phyloP scores from a whole-genome alignment of 257 asterid genomes.

The Solanum bukasovii region DNA sequence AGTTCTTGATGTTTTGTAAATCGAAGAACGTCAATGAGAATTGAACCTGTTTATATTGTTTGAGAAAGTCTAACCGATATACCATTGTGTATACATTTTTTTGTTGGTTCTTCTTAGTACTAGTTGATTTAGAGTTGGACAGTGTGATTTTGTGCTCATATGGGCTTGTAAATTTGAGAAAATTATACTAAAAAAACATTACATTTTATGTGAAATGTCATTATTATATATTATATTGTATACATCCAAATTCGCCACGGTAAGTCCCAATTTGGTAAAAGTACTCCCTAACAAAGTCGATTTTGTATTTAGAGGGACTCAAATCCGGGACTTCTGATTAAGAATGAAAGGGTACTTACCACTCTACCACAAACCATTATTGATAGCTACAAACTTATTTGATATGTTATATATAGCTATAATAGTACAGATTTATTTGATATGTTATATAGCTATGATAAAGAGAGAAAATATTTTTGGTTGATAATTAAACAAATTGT shows the following conservation, averaged over 20 bases:
- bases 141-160: not conserved
- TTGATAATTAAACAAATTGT: not conserved
- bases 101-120: not conserved
- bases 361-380: not conserved
- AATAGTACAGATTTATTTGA: not conserved
- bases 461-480: not conserved
- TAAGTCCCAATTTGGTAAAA: not conserved
- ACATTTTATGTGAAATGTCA: not conserved
- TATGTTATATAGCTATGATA: not conserved
- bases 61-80: not conserved
- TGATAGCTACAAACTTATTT: not conserved
- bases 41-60: not conserved
- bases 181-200: too few species aligned
- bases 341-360: rapidly evolving
- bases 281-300: not conserved
- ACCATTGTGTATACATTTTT: not conserved
- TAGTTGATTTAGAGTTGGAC: not conserved
- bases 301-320: not conserved
- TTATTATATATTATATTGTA: too few species aligned
- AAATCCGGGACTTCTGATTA: not conserved
- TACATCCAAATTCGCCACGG: not conserved
- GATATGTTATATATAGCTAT: not conserved
- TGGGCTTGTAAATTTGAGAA: not conserved
- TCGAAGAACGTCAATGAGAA: not conserved
- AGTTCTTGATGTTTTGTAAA: conserved; percentile 6